A percentile compares a stretch with the other conserved stretches of the same genome.
Conservation (phyloP, 1,284 basidiomycete genomes). For the Meira nashicola region DNA sequence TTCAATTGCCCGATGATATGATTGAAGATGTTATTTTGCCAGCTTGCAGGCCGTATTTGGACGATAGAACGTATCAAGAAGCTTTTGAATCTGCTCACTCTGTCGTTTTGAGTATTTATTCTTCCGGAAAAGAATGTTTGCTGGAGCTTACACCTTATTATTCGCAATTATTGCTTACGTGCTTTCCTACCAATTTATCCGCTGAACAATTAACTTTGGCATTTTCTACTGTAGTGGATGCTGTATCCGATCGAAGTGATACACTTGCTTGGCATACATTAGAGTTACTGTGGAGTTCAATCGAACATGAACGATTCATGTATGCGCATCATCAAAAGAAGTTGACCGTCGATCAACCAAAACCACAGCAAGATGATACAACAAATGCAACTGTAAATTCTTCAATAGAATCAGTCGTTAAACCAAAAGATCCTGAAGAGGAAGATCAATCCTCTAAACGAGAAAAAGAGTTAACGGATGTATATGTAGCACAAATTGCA, state of each 20-base stretch:
- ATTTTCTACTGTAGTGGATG: conserved; percentile 35
- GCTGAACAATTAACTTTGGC: conserved; percentile 39
- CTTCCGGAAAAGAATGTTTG: conserved; percentile 26
- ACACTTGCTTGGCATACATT: conserved; percentile 45
- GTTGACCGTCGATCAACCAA: neutral
- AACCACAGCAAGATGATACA: neutral
- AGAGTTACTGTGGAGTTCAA: conserved; percentile 25
- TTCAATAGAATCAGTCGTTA: neutral
- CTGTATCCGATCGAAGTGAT: conserved; percentile 40
- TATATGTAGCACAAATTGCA: conserved; percentile 29
- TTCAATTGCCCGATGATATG: conserved; percentile 36
- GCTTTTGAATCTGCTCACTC: conserved; percentile 51
- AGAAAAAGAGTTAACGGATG: neutral
- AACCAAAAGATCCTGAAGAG: neutral
- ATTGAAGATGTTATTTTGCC: conserved; percentile 37
- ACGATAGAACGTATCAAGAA: conserved; percentile 21
- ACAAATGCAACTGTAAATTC: too few relatives aligned
- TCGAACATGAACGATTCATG: conserved; percentile 20
- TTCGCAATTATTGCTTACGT: conserved; percentile 31
- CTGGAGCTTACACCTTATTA: conserved; percentile 45
- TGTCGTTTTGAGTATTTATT: conserved; percentile 41
- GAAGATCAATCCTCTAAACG: neutral
- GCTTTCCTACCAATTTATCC: conserved; percentile 25
- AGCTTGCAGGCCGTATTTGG: neutral
- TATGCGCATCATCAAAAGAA: too few relatives aligned